Percentiles rank a stretch among this genome's conserved stretches.
phyloP scores from a whole-genome alignment of 371 early-diverging fungal genomes.

The Furculomyces boomerangus region DNA sequence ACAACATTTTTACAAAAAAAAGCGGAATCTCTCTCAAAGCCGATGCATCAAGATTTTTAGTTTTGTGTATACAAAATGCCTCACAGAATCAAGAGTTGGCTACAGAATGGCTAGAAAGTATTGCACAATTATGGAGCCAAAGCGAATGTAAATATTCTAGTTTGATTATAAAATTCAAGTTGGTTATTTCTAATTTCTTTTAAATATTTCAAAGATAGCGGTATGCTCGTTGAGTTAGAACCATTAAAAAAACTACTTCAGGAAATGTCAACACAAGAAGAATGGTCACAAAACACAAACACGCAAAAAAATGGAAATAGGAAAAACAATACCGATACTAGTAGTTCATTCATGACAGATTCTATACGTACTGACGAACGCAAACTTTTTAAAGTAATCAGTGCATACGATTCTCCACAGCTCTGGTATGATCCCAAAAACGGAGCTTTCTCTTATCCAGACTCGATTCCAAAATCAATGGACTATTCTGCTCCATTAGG shows the following conservation, averaged over 20 bases:
- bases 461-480: not conserved
- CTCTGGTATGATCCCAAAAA: slow-evolving; percentile 41
- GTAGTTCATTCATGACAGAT: too few species aligned
- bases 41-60: slow-evolving; percentile 44
- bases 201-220: slow-evolving; percentile 7
- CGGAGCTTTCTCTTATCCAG: slow-evolving; percentile 31
- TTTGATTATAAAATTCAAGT: not conserved
- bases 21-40: slow-evolving; percentile 48
- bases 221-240: slow-evolving; percentile 16
- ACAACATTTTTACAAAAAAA: slow-evolving; percentile 38
- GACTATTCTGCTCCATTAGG: not conserved
- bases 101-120: slow-evolving; percentile 29
- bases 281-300: not conserved
- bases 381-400: slow-evolving; percentile 44
- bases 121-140: slow-evolving; percentile 34
- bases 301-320: too few species aligned
- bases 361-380: slow-evolving; percentile 10
- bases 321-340: too few species aligned
- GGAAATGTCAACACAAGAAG: slow-evolving; percentile 3
- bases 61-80: slow-evolving; percentile 22
- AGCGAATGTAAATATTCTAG: not conserved
- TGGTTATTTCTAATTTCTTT: not conserved
- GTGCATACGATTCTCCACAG: slow-evolving; percentile 52
- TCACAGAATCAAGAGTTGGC: slow-evolving; percentile 22
- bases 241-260: slow-evolving; percentile 12